Conservation (phyloP, 805 yeast species). For the Kodamaea jinghongensis region DNA sequence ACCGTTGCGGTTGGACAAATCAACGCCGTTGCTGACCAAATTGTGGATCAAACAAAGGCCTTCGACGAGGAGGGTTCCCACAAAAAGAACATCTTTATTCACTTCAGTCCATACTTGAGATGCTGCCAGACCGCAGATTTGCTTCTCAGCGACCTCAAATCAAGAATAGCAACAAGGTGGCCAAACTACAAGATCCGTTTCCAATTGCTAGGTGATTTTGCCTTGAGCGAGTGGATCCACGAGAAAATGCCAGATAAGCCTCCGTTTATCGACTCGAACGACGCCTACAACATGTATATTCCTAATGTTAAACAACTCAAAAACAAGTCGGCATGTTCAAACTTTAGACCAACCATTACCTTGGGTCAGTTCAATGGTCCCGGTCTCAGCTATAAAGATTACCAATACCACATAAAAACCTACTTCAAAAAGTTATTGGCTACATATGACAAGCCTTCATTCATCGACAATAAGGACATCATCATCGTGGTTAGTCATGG, state of each 20-base stretch:
- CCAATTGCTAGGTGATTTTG: conserved; percentile 44
- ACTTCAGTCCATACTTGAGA: conserved; percentile 42
- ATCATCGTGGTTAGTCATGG: conserved; percentile 42
- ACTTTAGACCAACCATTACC: conserved; percentile 42
- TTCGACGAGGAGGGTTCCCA: conserved; percentile 16
- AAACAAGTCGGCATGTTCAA: conserved; percentile 33
- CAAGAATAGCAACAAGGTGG: conserved; percentile 17
- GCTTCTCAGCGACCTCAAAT: conserved; percentile 28
- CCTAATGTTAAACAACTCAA: conserved; percentile 37
- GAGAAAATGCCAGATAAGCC: conserved; percentile 42
- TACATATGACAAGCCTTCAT: conserved; percentile 37
- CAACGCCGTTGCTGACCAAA: conserved; percentile 27
- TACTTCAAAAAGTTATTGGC: conserved; percentile 42
- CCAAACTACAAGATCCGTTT: conserved; percentile 33
- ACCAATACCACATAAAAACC: conserved; percentile 35
- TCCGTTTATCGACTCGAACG: conserved; percentile 41
- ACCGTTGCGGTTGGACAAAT: conserved; percentile 26
- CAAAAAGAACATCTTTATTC: conserved; percentile 36
- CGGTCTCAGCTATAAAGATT: conserved; percentile 37
- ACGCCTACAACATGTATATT: conserved; percentile 45
- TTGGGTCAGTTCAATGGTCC: conserved; percentile 45
- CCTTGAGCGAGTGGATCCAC: conserved; percentile 45
- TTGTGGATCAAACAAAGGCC: conserved; percentile 21
- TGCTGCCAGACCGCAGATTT: conserved; percentile 46
- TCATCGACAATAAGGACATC: conserved; percentile 31